These are phyloP conservation scores for Myrica gale DNA, from an alignment of 306 rosid genomes.

Conservation along the genomic window DNA sequence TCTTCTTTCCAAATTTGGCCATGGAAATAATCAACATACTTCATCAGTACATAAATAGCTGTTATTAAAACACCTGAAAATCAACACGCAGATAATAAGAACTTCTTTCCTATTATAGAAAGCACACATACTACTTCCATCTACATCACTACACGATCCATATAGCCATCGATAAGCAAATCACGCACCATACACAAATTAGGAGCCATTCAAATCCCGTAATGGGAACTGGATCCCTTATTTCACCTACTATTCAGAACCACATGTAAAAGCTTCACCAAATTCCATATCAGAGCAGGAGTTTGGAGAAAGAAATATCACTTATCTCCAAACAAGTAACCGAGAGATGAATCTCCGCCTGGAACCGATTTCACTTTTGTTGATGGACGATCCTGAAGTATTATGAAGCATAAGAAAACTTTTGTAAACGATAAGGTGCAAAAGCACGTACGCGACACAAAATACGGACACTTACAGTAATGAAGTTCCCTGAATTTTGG, in stretches of 20 bases:
- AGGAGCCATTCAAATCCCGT: constrained; percentile 1
- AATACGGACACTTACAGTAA: constrained; percentile 38
- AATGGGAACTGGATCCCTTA: constrained; percentile 22
- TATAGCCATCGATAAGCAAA: not conserved
- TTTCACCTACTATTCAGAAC: not conserved
- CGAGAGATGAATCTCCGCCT: constrained; percentile 83
- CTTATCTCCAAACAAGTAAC: constrained; percentile 88
- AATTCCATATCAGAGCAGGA: constrained; percentile 8
- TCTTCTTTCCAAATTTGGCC: constrained; percentile 3
- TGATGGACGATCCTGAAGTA: constrained; percentile 70
- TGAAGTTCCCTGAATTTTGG: constrained; percentile 48
- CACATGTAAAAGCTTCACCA: not conserved
- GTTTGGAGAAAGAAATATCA: constrained; percentile 29
- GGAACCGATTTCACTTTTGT: constrained; percentile 75
- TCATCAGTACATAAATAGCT: not conserved
- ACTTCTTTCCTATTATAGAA: not conserved
- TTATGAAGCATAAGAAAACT: not conserved
- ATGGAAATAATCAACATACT: not conserved
- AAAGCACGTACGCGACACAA: not conserved
- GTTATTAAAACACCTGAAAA: not conserved
- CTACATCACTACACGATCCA: not conserved
- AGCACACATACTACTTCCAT: not conserved
- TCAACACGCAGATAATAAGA: not conserved
- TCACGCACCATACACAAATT: constrained; percentile 6
- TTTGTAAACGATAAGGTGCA: not conserved